Conservation (phyloP, 2,329 filamentous ascomycete genomes). For the Fusarium piperis region DNA sequence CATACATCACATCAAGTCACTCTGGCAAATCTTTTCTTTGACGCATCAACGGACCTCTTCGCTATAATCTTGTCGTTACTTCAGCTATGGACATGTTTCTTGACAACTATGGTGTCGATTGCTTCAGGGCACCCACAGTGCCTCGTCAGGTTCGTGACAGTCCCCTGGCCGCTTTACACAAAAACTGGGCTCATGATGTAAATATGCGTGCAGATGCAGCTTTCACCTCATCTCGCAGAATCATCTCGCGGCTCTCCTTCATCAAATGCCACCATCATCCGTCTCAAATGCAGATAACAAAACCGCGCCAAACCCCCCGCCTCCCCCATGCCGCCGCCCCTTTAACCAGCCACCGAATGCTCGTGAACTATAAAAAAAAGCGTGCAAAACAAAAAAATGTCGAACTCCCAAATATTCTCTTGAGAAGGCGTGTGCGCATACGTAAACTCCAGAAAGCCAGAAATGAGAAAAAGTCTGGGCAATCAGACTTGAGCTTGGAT, state of each 20-base stretch:
- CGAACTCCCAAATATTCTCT: constrained; percentile 36
- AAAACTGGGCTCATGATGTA: background rate
- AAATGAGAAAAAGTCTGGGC: constrained; percentile 27
- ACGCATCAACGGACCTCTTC: background rate
- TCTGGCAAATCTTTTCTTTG: background rate
- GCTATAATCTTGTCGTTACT: background rate
- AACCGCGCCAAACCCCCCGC: constrained; percentile 33
- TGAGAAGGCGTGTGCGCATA: constrained; percentile 35
- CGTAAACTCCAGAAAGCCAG: constrained; percentile 39
- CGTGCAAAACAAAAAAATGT: constrained; percentile 1
- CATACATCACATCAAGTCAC: background rate
- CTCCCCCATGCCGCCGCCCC: constrained; percentile 22
- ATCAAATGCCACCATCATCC: constrained; percentile 10
- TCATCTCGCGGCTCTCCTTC: background rate
- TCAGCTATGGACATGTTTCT: background rate
- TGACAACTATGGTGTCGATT: background rate
- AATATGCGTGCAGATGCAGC: background rate
- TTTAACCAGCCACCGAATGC: constrained; percentile 36
- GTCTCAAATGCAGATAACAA: constrained; percentile 32
- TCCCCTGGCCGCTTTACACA: background rate
- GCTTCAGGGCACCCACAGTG: background rate
- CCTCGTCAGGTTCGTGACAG: background rate
- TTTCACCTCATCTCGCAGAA: background rate
- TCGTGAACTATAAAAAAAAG: constrained; percentile 30
- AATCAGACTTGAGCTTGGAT: constrained; percentile 5